phyloP scores from a whole-genome alignment of 371 early-diverging fungal species.

The Ordospora pajunii region DNA sequence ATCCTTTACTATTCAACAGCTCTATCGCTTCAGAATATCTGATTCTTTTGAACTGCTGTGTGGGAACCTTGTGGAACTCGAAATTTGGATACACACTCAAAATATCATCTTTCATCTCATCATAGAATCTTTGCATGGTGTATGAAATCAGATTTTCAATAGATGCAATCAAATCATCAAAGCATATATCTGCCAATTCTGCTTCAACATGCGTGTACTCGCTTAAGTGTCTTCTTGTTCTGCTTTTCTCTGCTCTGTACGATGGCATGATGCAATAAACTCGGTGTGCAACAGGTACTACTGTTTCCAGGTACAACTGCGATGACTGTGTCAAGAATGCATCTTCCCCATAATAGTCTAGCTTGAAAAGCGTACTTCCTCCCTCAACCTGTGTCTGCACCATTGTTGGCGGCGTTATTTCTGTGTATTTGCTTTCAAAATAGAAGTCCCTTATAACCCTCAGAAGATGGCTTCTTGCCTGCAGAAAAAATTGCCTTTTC shows the following conservation, averaged over 20 bases:
- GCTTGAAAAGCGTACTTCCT: slow-evolving; percentile 84
- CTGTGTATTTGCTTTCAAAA: slow-evolving; percentile 69
- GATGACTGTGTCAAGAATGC: slow-evolving; percentile 97
- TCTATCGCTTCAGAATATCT: slow-evolving; percentile 87
- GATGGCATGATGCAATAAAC: slow-evolving; percentile 92
- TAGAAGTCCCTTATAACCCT: slow-evolving; percentile 86
- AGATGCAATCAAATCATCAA: slow-evolving; percentile 75
- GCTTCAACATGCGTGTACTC: slow-evolving; percentile 97
- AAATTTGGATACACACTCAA: slow-evolving; percentile 84
- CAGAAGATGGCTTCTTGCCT: slow-evolving; percentile 75
- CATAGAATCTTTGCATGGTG: slow-evolving; percentile 72
- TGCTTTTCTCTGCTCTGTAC: slow-evolving; percentile 96
- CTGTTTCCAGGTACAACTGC: slow-evolving; percentile 96
- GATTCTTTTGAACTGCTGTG: slow-evolving; percentile 81
- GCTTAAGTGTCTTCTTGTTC: slow-evolving; percentile 93
- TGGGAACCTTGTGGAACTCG: slow-evolving; percentile 65
- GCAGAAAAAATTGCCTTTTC: slow-evolving; percentile 74
- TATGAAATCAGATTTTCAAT: slow-evolving; percentile 79
- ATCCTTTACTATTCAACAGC: slow-evolving; percentile 70
- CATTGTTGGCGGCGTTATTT: slow-evolving; percentile 95
- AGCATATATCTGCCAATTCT: slow-evolving; percentile 83
- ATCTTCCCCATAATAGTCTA: slow-evolving; percentile 89
- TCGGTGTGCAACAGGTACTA: slow-evolving; percentile 82
- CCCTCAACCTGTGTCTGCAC: slow-evolving; percentile 99
- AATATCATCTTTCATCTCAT: slow-evolving; percentile 67